Conservation (phyloP, 1,284 basidiomycete genomes). For the Pyrrhoderma lamaoense region DNA sequence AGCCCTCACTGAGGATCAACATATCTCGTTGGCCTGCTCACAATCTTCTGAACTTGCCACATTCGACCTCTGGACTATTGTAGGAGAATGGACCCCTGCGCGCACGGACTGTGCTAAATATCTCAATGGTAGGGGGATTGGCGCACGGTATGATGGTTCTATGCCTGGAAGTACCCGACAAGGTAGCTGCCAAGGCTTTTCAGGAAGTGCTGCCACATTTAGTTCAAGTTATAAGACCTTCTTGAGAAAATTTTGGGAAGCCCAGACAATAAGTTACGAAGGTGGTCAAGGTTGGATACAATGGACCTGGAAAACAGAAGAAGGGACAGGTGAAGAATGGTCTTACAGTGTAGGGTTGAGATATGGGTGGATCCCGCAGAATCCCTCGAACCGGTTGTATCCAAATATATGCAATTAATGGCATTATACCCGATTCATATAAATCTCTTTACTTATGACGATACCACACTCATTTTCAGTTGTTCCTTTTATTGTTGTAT, state of each 20-base stretch:
- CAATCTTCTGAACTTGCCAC: conserved; percentile 38
- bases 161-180: conserved; percentile 57
- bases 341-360: conserved; percentile 68
- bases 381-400: conserved; percentile 45
- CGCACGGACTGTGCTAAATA: conserved; percentile 81
- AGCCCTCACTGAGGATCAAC: conserved; percentile 45
- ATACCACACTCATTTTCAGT: too few species aligned
- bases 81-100: conserved; percentile 84
- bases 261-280: conserved; percentile 67
- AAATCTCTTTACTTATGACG: too few species aligned
- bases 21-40: conserved; percentile 61
- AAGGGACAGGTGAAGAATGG: conserved; percentile 72
- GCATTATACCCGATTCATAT: too few species aligned
- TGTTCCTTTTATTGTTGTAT: too few species aligned
- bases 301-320: conserved; percentile 50
- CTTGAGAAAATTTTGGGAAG: conserved; percentile 79
- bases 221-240: conserved; percentile 77
- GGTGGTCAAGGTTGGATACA: conserved; percentile 62
- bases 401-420: conserved; percentile 40
- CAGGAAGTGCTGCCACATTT: conserved; percentile 68
- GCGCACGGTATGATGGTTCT: conserved; percentile 78
- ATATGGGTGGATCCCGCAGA: conserved; percentile 77
- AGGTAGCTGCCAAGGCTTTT: conserved; percentile 67
- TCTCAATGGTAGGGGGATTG: conserved; percentile 60
- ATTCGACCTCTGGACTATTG: conserved; percentile 67